A percentile compares a stretch with the other conserved stretches of the same genome.
These are phyloP conservation scores for Bruguiera hainesii DNA, from an alignment of 441 rosid species.

Conservation along the genomic window DNA sequence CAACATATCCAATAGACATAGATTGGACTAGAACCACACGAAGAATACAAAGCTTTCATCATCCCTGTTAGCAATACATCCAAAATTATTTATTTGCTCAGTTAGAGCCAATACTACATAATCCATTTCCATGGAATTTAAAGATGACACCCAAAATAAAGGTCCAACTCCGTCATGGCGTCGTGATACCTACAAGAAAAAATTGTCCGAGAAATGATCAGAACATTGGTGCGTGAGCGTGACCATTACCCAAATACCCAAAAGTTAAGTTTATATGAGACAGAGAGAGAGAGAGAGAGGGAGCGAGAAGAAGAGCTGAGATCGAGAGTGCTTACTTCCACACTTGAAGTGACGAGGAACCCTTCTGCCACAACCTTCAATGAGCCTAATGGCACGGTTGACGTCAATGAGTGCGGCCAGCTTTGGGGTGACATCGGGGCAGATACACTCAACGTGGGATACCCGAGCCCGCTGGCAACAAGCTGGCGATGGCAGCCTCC, in stretches of 20 bases:
- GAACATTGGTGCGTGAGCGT: no score
- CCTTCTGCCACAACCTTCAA: conserved; percentile 44
- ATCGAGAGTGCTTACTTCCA: conserved; percentile 33
- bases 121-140: no score
- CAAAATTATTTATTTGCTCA: no score
- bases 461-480: conserved; percentile 40
- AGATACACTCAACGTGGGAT: conserved; percentile 34
- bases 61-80: no score
- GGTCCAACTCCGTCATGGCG: conserved; percentile 17
- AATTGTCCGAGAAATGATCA: not conserved
- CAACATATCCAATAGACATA: no score
- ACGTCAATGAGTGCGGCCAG: conserved; percentile 31
- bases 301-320: not conserved
- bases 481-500: conserved; percentile 29
- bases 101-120: no score
- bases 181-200: conserved; percentile 20
- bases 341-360: conserved; percentile 49
- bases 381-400: conserved; percentile 30
- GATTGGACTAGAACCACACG: no score
- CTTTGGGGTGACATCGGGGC: conserved; percentile 32
- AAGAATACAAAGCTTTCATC: no score
- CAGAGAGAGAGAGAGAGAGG: no score
- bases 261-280: no score
- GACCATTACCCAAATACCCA: no score
- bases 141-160: no score